Conservation (phyloP, 148 eudicot genomes). For the Heliamphora exappendiculata region DNA sequence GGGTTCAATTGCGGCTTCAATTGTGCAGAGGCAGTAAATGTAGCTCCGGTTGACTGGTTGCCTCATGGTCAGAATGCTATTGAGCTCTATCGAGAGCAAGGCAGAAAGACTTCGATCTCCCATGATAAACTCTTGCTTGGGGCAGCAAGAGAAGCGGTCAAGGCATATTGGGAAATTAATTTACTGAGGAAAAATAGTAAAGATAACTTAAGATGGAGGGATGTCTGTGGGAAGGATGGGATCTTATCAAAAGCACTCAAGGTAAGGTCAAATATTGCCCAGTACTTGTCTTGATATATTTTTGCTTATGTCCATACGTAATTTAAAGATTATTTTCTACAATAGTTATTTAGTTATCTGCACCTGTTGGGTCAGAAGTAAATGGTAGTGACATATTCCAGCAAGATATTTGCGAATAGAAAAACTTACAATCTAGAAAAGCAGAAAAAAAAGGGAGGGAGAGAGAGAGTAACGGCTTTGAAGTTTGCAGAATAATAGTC, state of each 20-base stretch:
- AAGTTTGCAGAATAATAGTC: too few species aligned
- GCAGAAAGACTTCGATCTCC: conserved; percentile 80
- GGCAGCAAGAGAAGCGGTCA: conserved; percentile 91
- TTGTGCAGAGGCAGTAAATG: conserved; percentile 98
- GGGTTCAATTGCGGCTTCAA: conserved; percentile 96
- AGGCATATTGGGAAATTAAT: conserved; percentile 90
- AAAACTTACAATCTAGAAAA: neutral
- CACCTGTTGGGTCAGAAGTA: neutral
- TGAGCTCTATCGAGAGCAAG: conserved; percentile 90
- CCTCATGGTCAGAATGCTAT: conserved; percentile 94
- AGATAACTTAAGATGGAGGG: conserved; percentile 78
- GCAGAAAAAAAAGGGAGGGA: neutral
- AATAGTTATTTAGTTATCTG: neutral
- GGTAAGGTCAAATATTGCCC: conserved; percentile 35
- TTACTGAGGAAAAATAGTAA: conserved; percentile 58
- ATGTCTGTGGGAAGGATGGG: conserved; percentile 87
- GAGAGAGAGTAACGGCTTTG: neutral
- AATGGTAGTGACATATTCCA: neutral
- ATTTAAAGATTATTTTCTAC: neutral
- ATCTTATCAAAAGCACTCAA: conserved; percentile 72
- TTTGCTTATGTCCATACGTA: neutral
- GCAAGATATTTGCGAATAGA: neutral
- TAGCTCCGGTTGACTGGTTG: conserved; percentile 98
- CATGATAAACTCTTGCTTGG: conserved; percentile 97
- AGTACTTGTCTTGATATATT: neutral